Conservation (phyloP, 2,329 filamentous ascomycete genomes). For the Xylariaceae sp. region DNA sequence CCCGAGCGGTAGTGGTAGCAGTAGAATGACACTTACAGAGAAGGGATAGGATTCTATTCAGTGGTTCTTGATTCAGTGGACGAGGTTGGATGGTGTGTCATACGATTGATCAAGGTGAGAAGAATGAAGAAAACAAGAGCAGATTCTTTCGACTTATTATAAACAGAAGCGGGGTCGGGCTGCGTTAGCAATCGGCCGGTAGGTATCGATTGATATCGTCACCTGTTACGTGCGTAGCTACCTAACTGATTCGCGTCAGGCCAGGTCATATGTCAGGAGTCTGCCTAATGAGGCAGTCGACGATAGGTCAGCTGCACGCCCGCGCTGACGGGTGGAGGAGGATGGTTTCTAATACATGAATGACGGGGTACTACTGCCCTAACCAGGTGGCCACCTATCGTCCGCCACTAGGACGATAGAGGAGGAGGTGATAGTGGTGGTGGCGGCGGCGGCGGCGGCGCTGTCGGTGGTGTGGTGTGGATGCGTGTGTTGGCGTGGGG, state of each 20-base stretch:
- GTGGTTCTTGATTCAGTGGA: not conserved
- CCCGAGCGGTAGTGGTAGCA: not conserved
- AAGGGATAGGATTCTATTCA: not conserved
- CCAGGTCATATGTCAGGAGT: conserved; percentile 19
- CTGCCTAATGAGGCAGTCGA: conserved; percentile 22
- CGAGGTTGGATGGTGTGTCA: not conserved
- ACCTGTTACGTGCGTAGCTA: conserved; percentile 9
- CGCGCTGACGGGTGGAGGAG: not conserved
- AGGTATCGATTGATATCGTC: not conserved
- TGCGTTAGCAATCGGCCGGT: not conserved
- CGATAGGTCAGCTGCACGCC: conserved; percentile 16
- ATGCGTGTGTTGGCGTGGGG: not conserved
- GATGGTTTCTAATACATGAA: not conserved
- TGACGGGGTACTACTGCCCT: too few species aligned
- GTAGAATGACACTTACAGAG: not conserved
- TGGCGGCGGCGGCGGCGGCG: too few species aligned
- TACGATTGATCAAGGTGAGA: not conserved
- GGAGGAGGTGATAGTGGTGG: not conserved
- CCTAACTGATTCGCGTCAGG: conserved; percentile 16
- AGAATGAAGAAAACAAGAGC: not conserved
- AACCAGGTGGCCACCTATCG: too few species aligned
- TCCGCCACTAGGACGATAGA: not conserved
- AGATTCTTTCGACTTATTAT: not conserved
- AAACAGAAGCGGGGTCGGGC: not conserved
- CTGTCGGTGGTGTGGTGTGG: not conserved